These are phyloP conservation scores for Colletotrichum gigasporum DNA, from an alignment of 2,329 filamentous ascomycete species.

Conservation along the genomic window DNA sequence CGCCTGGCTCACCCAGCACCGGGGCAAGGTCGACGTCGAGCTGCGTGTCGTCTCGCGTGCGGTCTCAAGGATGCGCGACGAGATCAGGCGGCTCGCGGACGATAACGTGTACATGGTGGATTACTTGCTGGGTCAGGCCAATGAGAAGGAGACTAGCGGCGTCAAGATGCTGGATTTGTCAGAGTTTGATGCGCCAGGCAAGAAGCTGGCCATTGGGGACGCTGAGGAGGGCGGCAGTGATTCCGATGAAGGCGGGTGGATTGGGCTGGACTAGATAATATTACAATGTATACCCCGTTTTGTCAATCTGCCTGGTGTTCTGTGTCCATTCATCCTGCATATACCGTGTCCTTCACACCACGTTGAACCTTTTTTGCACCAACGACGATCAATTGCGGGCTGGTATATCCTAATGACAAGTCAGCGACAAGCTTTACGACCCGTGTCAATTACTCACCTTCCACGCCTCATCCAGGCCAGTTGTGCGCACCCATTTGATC, in stretches of 20 bases:
- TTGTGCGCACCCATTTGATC: constrained; percentile 66
- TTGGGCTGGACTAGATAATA: constrained; percentile 55
- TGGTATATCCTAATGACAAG: constrained; percentile 15
- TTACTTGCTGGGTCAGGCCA: constrained; percentile 72
- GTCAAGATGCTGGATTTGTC: constrained; percentile 37
- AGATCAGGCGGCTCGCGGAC: constrained; percentile 84
- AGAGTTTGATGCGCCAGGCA: constrained; percentile 24
- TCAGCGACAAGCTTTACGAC: background rate
- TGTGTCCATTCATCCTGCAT: background rate
- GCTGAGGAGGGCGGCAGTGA: constrained; percentile 44
- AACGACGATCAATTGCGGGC: constrained; percentile 19
- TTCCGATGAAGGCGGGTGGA: constrained; percentile 55
- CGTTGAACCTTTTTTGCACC: background rate
- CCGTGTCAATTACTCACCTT: constrained; percentile 39
- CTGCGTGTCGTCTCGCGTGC: constrained; percentile 84
- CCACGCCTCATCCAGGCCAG: constrained; percentile 75
- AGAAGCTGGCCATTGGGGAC: constrained; percentile 18
- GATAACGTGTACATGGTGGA: constrained; percentile 91
- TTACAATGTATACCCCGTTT: constrained; percentile 33
- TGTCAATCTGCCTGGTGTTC: background rate
- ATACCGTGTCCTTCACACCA: too few relatives aligned
- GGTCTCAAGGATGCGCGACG: constrained; percentile 80
- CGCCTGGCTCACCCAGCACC: constrained; percentile 82
- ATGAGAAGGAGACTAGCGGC: constrained; percentile 25
- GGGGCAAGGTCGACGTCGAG: constrained; percentile 83